Evolutionary conservation across 2,329 filamentous ascomycete species (phyloP).

Genomic region (Nectriaceae sp.): DNA sequence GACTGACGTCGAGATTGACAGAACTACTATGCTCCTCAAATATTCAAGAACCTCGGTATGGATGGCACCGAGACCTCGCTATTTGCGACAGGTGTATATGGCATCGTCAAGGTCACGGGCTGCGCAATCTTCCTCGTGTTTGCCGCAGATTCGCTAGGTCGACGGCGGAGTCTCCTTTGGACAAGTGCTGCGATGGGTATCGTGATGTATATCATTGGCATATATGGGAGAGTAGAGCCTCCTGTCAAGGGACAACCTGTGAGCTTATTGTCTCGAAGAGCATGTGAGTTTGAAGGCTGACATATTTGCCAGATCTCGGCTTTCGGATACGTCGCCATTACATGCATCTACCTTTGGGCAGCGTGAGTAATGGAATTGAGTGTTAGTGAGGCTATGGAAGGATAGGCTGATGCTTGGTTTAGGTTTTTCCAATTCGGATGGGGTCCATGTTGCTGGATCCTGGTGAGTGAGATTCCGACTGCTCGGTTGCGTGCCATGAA

Average conservation of each 20-base stretch:
- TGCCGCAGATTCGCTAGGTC: constrained; percentile 68
- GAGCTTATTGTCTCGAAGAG: constrained; percentile 14
- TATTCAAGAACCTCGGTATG: constrained; percentile 68
- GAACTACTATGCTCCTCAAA: constrained; percentile 72
- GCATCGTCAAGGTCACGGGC: constrained; percentile 67
- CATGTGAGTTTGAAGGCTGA: not conserved
- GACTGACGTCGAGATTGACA: constrained; percentile 9
- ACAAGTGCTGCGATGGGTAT: constrained; percentile 63
- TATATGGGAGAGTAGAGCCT: constrained; percentile 65
- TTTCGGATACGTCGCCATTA: constrained; percentile 69
- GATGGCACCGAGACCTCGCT: constrained; percentile 56
- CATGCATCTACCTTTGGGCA: constrained; percentile 73
- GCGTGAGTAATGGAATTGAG: constrained; percentile 33
- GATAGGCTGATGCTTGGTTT: constrained; percentile 17
- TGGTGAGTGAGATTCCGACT: constrained; percentile 68
- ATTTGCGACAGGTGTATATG: constrained; percentile 75
- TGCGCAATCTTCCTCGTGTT: constrained; percentile 67
- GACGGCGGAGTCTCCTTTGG: constrained; percentile 62
- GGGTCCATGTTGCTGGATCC: constrained; percentile 74
- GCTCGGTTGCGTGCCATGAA: constrained; percentile 67
- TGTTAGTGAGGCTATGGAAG: not conserved
- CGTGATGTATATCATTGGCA: constrained; percentile 70
- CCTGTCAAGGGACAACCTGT: constrained; percentile 53
- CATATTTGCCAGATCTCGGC: constrained; percentile 49
- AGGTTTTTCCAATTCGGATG: constrained; percentile 69